Conservation (phyloP, 805 yeast genomes). For the Saccharomycopsis vini region DNA sequence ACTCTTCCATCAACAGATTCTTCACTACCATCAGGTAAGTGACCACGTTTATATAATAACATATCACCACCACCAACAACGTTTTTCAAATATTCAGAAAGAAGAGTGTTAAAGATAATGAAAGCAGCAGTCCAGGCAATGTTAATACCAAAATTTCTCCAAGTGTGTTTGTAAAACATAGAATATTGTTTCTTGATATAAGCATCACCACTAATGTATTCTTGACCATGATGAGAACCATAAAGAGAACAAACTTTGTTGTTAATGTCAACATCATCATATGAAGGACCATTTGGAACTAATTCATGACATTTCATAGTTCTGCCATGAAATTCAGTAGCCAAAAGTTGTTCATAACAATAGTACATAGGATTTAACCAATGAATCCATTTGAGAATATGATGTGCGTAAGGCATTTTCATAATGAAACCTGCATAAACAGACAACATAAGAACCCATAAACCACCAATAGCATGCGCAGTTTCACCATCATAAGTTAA, state of each 20-base stretch:
- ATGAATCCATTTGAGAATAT: conserved; percentile 31
- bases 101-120: conserved; percentile 27
- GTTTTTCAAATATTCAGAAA: conserved; percentile 31
- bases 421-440: conserved; percentile 46
- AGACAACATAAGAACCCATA: conserved; percentile 47
- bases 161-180: conserved; percentile 30
- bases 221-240: conserved; percentile 40
- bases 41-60: conserved; percentile 38
- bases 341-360: conserved; percentile 45
- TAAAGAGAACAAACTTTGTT: conserved; percentile 43
- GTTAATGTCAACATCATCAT: conserved; percentile 31
- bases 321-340: conserved; percentile 47
- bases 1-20: conserved; percentile 29
- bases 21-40: conserved; percentile 27
- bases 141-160: conserved; percentile 41
- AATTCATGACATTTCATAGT: conserved; percentile 40
- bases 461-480: conserved; percentile 48
- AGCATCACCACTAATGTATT: conserved; percentile 42
- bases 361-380: conserved; percentile 41
- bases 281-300: conserved; percentile 51
- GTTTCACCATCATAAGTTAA: conserved; percentile 44
- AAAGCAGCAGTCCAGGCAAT: conserved; percentile 34
- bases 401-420: conserved; percentile 38
- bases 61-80: conserved; percentile 33
- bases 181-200: conserved; percentile 34